Conservation (phyloP, 306 rosid species). For the Pyrus communis region DNA sequence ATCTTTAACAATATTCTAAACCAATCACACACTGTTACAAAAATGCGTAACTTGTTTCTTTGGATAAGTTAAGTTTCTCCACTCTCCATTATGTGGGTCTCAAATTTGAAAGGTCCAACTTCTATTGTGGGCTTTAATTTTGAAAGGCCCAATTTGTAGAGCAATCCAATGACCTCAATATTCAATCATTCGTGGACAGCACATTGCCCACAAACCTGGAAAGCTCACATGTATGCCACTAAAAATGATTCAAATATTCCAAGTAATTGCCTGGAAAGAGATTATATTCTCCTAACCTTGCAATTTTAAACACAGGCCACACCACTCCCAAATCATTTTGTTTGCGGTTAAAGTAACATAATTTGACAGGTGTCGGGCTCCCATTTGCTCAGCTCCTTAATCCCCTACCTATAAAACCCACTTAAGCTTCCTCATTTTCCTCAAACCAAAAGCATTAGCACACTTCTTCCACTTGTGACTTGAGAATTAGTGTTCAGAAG, state of each 20-base stretch:
- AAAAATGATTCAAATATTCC: not conserved
- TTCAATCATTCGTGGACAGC: not conserved
- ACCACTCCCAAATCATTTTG: constrained; percentile 23
- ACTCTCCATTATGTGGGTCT: not conserved
- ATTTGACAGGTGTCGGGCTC: constrained; percentile 4
- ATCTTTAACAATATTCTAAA: too few relatives aligned
- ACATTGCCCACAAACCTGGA: not conserved
- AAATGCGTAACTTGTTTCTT: too few relatives aligned
- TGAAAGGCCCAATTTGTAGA: not conserved
- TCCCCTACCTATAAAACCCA: constrained; percentile 15
- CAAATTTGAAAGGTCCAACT: not conserved
- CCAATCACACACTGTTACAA: not conserved
- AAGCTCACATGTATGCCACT: not conserved
- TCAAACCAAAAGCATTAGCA: not conserved
- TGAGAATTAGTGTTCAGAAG: not conserved
- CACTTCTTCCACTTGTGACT: not conserved
- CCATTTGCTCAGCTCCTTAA: not conserved
- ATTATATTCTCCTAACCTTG: not conserved
- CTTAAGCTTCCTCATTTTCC: not conserved
- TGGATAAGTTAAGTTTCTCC: too few relatives aligned
- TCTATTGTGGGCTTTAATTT: not conserved
- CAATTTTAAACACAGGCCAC: constrained; percentile 3
- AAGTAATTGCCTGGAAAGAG: not conserved
- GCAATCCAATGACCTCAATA: not conserved
- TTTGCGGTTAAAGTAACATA: constrained; percentile 4